Evolutionary conservation across 1,139 yeast genomes (phyloP), one percentile per base, ranked within the genome.

Genomic region (Pichia sp.): DNA sequence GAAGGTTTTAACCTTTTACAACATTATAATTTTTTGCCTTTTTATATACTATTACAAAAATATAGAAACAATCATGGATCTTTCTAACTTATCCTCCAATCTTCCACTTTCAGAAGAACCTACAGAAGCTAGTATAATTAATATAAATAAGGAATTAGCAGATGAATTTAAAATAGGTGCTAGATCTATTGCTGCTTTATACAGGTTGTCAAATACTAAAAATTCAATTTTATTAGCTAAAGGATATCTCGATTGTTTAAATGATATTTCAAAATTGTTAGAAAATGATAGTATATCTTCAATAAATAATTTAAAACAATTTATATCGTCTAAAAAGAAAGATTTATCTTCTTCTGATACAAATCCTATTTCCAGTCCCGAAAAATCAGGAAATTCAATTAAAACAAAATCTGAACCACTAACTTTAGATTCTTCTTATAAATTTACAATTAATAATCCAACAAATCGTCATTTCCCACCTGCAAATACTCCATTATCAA

Each of bases 81-180:
- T 79, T 47, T 76, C 83, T 5, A 79, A 78, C 52, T 62, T 79
- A 45, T 74, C 81, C 3, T 65, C 71, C 4, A 69, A 72, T 49
- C 67, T 79, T 32, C 84, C 85, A 2, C 69, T 74, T 7, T 67
- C 80, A 0, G 67, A 62, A 38, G 74, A 79, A 1, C 67, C 76
- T 28, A 67, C 66, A 42, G 75, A 76, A 43, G 70, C 68, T 4
- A 64, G 78, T 3, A 61, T 76, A 1, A 66, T 67, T 34, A 75
- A 73, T 40, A 60, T 78, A 35, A 73, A 72, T 53, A 62, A 62
- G 34, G 79, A 78, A 42, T 55, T 72, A 7, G 72, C 79, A 32
- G 60, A 67, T 1, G 85, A 80, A 56, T 81, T 81, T 64, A 76
- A 82, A 48, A 68, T 70, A 47, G 86, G 86, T 8, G 86, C 86